These are phyloP conservation scores for Penicillium atrosanguineum DNA, from an alignment of 495 filamentous ascomycete genomes.

Conservation along the genomic window DNA sequence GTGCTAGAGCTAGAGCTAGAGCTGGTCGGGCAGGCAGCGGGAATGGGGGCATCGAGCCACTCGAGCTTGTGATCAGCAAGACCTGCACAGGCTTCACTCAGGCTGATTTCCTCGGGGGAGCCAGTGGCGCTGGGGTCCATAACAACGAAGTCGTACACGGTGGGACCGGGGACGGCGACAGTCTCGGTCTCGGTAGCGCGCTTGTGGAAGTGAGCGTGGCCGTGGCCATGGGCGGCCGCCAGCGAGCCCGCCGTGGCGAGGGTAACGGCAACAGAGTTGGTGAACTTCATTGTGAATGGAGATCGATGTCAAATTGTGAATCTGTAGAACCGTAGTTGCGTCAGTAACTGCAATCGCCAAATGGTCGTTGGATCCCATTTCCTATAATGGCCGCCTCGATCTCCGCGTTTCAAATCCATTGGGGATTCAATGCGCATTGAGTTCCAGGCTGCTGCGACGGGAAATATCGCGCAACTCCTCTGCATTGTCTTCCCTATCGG, in stretches of 20 bases:
- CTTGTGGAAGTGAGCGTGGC: conserved; percentile 43
- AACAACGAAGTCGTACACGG: conserved; percentile 60
- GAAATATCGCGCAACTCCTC: background rate
- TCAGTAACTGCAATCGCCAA: background rate
- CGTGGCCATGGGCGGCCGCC: conserved; percentile 44
- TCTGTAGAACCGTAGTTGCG: background rate
- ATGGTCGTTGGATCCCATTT: background rate
- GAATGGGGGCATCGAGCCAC: conserved; percentile 34
- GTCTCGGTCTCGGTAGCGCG: conserved; percentile 36
- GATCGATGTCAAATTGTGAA: conserved; percentile 12
- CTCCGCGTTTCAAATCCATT: background rate
- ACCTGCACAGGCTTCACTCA: conserved; percentile 58
- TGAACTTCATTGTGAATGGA: conserved; percentile 40
- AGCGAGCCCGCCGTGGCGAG: conserved; percentile 48
- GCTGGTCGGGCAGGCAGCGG: conserved; percentile 32
- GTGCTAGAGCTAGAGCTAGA: conserved; percentile 16
- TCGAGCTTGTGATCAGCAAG: conserved; percentile 52
- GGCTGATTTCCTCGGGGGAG: conserved; percentile 39
- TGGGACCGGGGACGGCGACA: conserved; percentile 53
- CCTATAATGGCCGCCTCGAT: background rate
- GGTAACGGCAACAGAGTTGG: conserved; percentile 40
- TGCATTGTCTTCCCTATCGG: background rate
- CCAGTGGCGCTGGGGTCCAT: conserved; percentile 12
- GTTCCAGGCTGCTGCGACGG: background rate
- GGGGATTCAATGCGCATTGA: background rate